These are phyloP conservation scores for Phaeosphaeria sp. DNA, from an alignment of 2,329 filamentous ascomycete genomes.

Conservation along the genomic window DNA sequence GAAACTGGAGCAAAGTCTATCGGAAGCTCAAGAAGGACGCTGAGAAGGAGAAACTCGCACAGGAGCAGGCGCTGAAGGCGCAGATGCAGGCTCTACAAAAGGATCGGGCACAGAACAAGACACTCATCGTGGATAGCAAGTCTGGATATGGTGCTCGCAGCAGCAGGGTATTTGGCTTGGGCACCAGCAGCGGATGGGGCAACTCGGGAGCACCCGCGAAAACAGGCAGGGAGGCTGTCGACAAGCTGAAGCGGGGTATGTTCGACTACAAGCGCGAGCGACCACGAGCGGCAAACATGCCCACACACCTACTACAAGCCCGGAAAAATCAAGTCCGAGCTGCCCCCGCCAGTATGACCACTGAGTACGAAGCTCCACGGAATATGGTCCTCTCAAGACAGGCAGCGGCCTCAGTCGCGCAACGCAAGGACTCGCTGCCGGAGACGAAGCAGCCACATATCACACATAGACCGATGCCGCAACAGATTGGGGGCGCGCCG, in stretches of 20 bases:
- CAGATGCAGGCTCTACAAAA: constrained; percentile 41
- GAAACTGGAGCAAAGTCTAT: constrained; percentile 82
- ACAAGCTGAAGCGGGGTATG: constrained; percentile 42
- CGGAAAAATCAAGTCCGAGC: constrained; percentile 28
- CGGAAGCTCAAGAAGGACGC: constrained; percentile 53
- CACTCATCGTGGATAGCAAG: constrained; percentile 37
- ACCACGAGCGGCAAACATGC: constrained; percentile 36
- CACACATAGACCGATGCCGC: constrained; percentile 27
- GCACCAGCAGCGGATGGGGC: constrained; percentile 26
- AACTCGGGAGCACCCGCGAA: constrained; percentile 37
- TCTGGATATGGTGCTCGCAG: constrained; percentile 30
- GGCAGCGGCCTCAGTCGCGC: constrained; percentile 30
- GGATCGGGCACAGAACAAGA: constrained; percentile 38
- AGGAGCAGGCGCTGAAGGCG: constrained; percentile 41
- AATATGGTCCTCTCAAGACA: constrained; percentile 35
- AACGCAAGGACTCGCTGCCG: constrained; percentile 10
- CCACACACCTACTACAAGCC: constrained; percentile 36
- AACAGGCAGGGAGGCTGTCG: constrained; percentile 45
- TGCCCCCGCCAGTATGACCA: constrained; percentile 42
- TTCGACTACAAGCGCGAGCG: constrained; percentile 42
- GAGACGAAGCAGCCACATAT: constrained; percentile 26
- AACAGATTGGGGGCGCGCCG: constrained; percentile 16
- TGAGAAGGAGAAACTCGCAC: constrained; percentile 42
- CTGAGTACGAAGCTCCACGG: constrained; percentile 31
- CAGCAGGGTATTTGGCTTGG: constrained; percentile 22